phyloP scores from a whole-genome alignment of 108 stramenopile genomes.

The Conticribra weissflogii region DNA sequence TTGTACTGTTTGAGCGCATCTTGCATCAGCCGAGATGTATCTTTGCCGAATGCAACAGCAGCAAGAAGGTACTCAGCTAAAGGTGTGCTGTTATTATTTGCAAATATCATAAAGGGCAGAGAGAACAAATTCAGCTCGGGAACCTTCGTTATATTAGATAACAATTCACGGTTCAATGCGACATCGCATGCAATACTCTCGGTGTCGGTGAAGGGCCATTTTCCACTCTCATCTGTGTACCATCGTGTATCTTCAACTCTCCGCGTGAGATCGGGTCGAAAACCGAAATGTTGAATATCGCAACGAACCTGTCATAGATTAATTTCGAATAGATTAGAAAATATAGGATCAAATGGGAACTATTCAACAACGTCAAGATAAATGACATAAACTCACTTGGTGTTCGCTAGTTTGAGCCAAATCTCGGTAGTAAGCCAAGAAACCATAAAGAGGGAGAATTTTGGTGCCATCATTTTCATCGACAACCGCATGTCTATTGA shows the following conservation, averaged over 20 bases:
- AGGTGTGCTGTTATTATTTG: conserved; percentile 43
- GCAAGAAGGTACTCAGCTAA: conserved; percentile 70
- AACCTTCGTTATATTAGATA: conserved; percentile 40
- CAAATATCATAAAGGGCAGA: conserved; percentile 38
- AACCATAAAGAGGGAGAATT: conserved; percentile 81
- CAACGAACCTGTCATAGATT: conserved; percentile 41
- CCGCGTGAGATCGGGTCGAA: conserved; percentile 78
- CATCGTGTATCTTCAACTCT: conserved; percentile 46
- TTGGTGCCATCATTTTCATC: conserved; percentile 49
- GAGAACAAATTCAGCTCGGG: conserved; percentile 51
- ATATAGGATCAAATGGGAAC: conserved; percentile 1
- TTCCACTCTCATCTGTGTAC: conserved; percentile 38
- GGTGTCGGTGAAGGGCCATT: conserved; percentile 16
- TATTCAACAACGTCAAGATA: not conserved
- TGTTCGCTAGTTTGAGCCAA: conserved; percentile 62
- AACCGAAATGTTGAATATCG: conserved; percentile 82
- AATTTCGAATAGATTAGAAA: conserved; percentile 12
- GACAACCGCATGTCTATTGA: conserved; percentile 42
- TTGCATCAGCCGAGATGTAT: conserved; percentile 43
- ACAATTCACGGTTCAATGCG: conserved; percentile 24
- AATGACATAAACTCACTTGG: conserved; percentile 48
- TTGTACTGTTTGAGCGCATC: conserved; percentile 56
- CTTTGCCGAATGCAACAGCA: conserved; percentile 45
- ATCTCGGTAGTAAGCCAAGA: conserved; percentile 89
- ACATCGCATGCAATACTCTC: conserved; percentile 82